Conservation (phyloP, 345 rosid species). For the Linum lewisii region DNA sequence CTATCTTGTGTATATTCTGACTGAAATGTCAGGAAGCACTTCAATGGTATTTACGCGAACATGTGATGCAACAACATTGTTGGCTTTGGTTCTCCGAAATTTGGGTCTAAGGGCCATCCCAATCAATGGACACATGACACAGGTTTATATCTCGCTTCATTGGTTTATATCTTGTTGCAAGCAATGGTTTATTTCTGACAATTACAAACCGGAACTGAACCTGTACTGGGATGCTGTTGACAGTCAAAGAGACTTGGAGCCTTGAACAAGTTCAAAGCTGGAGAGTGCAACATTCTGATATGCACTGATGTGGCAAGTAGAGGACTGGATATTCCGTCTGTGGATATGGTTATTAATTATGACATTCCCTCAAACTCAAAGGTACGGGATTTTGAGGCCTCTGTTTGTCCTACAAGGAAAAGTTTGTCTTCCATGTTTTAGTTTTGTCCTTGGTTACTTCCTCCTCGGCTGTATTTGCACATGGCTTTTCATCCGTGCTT, state of each 20-base stretch:
- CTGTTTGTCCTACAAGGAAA: not conserved
- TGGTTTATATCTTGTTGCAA: not conserved
- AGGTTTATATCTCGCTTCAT: conserved; percentile 31
- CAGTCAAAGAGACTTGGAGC: conserved; percentile 96
- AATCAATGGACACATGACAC: conserved; percentile 93
- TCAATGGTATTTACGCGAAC: conserved; percentile 95
- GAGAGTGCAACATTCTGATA: conserved; percentile 84
- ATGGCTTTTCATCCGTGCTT: too few relatives aligned
- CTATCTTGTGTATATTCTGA: conserved; percentile 76
- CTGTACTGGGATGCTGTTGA: conserved; percentile 5
- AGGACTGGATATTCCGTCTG: conserved; percentile 95
- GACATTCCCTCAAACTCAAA: conserved; percentile 81
- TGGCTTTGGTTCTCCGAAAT: conserved; percentile 72
- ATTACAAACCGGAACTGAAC: not conserved
- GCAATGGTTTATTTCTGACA: not conserved
- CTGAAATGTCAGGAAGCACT: conserved; percentile 61
- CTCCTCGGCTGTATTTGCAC: too few relatives aligned
- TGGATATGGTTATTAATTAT: conserved; percentile 90
- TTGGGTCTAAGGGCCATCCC: conserved; percentile 91
- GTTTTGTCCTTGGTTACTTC: too few relatives aligned
- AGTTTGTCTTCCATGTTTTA: not conserved
- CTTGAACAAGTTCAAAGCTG: conserved; percentile 83
- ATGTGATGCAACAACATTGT: conserved; percentile 68
- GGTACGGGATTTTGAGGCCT: conserved; percentile 22
- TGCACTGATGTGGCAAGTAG: conserved; percentile 97